Conservation (phyloP, 371 early-diverging fungal species). For the Choanephora cucurbitarum region DNA sequence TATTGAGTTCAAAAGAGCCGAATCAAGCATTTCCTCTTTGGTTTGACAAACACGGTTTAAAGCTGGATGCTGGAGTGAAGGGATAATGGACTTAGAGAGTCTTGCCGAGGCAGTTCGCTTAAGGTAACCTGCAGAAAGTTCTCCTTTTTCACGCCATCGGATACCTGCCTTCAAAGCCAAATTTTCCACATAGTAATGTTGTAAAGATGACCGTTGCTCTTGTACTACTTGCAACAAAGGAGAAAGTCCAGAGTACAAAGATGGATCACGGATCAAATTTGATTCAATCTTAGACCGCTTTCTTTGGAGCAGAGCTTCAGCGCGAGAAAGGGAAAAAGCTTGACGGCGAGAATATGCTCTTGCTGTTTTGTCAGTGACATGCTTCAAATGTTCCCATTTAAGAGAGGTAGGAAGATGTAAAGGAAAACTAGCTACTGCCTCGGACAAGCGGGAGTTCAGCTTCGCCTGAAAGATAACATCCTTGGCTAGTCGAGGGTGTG, state of each 20-base stretch:
- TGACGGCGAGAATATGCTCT: not conserved
- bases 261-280: conserved; percentile 7
- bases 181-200: conserved; percentile 1
- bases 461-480: too few relatives aligned
- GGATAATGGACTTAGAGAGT: not conserved
- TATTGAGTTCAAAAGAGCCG: not conserved
- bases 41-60: not conserved
- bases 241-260: not conserved
- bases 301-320: not conserved
- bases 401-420: too few relatives aligned
- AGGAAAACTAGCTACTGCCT: too few relatives aligned
- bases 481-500: not conserved
- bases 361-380: too few relatives aligned
- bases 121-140: conserved; percentile 6
- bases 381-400: too few relatives aligned
- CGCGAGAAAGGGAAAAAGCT: not conserved
- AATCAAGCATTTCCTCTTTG: conserved; percentile 5
- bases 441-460: too few relatives aligned
- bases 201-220: not conserved
- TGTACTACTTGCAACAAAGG: conserved; percentile 2
- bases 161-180: conserved; percentile 2
- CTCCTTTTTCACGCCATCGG: conserved; percentile 8
- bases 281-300: conserved; percentile 4
- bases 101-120: not conserved
- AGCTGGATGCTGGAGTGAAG: not conserved